Base-by-base conservation (phyloP, 1,139 yeast species). In the Taphrina flavorubra region DNA sequence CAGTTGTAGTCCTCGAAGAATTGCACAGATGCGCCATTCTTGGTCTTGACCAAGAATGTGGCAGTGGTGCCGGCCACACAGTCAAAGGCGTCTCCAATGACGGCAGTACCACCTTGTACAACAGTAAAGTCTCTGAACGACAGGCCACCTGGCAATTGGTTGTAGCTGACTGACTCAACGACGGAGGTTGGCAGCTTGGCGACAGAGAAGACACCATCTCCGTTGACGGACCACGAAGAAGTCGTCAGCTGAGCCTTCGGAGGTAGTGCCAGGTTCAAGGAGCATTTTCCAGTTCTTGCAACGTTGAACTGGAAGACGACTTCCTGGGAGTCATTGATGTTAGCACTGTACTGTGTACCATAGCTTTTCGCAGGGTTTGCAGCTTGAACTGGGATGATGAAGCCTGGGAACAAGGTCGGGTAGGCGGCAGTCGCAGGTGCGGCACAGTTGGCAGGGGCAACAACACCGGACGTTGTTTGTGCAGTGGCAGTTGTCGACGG, bases 1-100 rank as follows among this genome's bases (percentile, higher is more conserved):
- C 60, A 56, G 60, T 56, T 56, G 60, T 39, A 56, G 49, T 56
- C 60, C 49, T 56, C 60, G 16, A 56, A 56, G 49, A 37, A 56
- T 56, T 31, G 36, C 3, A 34, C 49, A 1, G 60, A 10, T 13
- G 60, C 60, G 10, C 60, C 60, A 16, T 56, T 56, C 37, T n/a
- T 56, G 49, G 49, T 56, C 49, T 40, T 40, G 10, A 56, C 14
- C 11, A 56, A 34, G 36, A 56, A 56, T 7, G 60, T 40, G 8
- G 49, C 60, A 13, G 60, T 40, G 7, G 60, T 56, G 16, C 60
- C 60, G 49, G 60, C 60, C 11, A 56, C 60, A 20, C 49, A 37
- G 5, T 56, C 42, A 31, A 56, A 56, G 37, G 36, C 8, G 7
- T 11, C 40, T 16, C 49, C 47, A 34, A 40, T 8, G 34, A 36